phyloP scores from a whole-genome alignment of 2,329 filamentous ascomycete species.

The Microcyclospora pomicola region DNA sequence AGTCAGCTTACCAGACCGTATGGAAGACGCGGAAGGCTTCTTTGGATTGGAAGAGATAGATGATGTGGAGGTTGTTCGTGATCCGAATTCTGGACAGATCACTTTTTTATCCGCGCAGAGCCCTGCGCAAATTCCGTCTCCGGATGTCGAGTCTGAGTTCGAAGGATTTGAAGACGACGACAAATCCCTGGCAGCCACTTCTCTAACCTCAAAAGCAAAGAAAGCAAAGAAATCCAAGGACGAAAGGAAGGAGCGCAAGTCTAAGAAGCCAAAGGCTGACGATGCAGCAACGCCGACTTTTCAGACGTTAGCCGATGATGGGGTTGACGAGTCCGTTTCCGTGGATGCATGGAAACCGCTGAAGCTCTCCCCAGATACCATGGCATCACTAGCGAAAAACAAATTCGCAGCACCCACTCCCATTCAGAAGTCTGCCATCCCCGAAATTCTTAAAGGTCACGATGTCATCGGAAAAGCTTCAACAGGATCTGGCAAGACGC shows the following conservation, averaged over 20 bases:
- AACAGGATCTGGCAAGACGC: conserved; percentile 90
- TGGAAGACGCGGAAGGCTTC: conserved; percentile 87
- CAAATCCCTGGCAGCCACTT: conserved; percentile 9
- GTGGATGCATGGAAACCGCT: conserved; percentile 68
- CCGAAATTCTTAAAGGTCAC: conserved; percentile 65
- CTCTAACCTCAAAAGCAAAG: conserved; percentile 11
- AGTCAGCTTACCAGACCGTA: conserved; percentile 56
- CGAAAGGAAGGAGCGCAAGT: conserved; percentile 15
- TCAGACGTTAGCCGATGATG: conserved; percentile 31
- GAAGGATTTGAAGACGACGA: conserved; percentile 41
- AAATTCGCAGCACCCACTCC: conserved; percentile 68
- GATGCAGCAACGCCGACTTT: conserved; percentile 30
- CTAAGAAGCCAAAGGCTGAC: conserved; percentile 7
- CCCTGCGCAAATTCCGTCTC: conserved; percentile 18
- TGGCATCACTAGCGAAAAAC: conserved; percentile 63
- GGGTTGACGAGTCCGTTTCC: conserved; percentile 47
- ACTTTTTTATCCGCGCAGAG: conserved; percentile 22
- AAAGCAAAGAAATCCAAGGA: conserved; percentile 12
- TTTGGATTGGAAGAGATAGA: conserved; percentile 76
- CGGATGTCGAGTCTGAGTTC: conserved; percentile 44
- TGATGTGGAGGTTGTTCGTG: conserved; percentile 68
- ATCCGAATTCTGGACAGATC: conserved; percentile 35
- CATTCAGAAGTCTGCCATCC: conserved; percentile 71
- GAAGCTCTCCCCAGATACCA: conserved; percentile 54
- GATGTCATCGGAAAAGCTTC: conserved; percentile 94